Evolutionary conservation across 2,329 filamentous ascomycete species (phyloP).

Genomic region (Hymenoscyphus infarciens): DNA sequence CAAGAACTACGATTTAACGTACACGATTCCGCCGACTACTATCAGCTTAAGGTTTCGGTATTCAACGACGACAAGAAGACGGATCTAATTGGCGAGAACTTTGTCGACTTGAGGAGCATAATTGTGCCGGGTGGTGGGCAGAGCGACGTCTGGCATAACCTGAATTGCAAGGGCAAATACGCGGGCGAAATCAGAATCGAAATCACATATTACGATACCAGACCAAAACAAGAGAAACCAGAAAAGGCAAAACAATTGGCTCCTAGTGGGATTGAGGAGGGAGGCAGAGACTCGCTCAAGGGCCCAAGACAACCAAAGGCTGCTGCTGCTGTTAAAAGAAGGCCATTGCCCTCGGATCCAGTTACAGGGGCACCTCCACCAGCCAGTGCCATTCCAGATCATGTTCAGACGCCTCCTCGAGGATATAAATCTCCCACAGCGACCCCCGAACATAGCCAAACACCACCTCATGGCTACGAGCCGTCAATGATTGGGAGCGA

Average conservation of each 20-base stretch:
- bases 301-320: constrained; percentile 49
- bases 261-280: constrained; percentile 35
- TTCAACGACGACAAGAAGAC: constrained; percentile 99
- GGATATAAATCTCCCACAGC: constrained; percentile 39
- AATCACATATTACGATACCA: constrained; percentile 90
- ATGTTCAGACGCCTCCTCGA: constrained; percentile 45
- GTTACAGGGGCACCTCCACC: constrained; percentile 45
- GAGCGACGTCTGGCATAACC: constrained; percentile 84
- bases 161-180: constrained; percentile 90
- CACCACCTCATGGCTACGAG: constrained; percentile 40
- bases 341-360: constrained; percentile 79
- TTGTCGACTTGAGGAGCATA: constrained; percentile 78
- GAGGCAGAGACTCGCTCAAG: constrained; percentile 36
- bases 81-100: constrained; percentile 91
- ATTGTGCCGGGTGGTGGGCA: constrained; percentile 87
- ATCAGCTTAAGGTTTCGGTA: constrained; percentile 88
- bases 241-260: constrained; percentile 45
- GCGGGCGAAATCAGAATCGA: constrained; percentile 93
- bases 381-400: constrained; percentile 34
- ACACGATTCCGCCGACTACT: constrained; percentile 95
- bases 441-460: constrained; percentile 30
- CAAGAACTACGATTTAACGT: constrained; percentile 95
- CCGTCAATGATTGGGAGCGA: constrained; percentile 41
- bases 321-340: constrained; percentile 65
- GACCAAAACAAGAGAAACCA: constrained; percentile 74